phyloP scores from a whole-genome alignment of 2,329 filamentous ascomycete species.

The Metarhizium album region DNA sequence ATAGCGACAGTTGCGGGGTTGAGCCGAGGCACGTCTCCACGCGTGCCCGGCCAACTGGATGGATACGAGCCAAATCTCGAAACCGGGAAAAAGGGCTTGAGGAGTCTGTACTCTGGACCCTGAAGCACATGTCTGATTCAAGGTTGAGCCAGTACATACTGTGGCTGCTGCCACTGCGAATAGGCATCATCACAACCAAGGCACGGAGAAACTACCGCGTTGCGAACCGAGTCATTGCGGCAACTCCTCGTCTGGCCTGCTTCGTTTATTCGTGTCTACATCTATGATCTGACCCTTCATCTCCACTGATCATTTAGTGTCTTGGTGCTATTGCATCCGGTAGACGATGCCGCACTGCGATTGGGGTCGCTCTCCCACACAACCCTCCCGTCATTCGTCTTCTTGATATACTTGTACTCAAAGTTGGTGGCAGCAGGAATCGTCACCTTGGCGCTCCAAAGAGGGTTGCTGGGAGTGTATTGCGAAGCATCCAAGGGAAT shows the following conservation, averaged over 20 bases:
- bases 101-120: no score
- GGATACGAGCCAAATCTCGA: no score
- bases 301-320: slow-evolving; percentile 4
- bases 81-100: no score
- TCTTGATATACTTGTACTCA: slow-evolving; percentile 52
- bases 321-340: slow-evolving; percentile 1
- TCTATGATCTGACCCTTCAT: neutral
- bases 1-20: neutral
- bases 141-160: no score
- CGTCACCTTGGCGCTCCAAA: slow-evolving; percentile 43
- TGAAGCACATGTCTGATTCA: no score
- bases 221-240: neutral
- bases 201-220: no score
- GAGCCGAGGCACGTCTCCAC: neutral
- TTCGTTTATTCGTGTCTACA: no score
- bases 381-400: slow-evolving; percentile 35
- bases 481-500: slow-evolving; percentile 37
- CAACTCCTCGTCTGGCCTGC: no score
- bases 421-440: slow-evolving; percentile 42
- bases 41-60: neutral
- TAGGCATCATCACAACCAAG: no score
- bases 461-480: slow-evolving; percentile 42
- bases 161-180: no score
- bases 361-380: slow-evolving; percentile 48
- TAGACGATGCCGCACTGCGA: slow-evolving; percentile 13